Evolutionary conservation across 2,329 filamentous ascomycete genomes (phyloP).

Genomic region (Orbilia ellipsospora): DNA sequence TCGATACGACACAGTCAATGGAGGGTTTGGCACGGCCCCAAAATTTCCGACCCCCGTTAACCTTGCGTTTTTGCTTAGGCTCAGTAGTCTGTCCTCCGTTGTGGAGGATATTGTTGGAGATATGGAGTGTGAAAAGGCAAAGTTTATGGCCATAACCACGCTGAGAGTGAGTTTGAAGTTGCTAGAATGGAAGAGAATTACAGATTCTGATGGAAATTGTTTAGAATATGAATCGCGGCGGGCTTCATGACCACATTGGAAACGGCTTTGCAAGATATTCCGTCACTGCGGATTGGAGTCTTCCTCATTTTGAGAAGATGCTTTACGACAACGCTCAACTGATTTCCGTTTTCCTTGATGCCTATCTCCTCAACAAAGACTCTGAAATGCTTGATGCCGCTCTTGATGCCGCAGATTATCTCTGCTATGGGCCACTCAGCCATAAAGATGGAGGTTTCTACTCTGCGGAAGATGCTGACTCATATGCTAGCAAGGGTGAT

Average conservation of each 20-base stretch:
- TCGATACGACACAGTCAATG: conserved; percentile 81
- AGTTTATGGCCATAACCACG: conserved; percentile 82
- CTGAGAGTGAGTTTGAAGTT: conserved; percentile 64
- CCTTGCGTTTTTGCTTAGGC: conserved; percentile 80
- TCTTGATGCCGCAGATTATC: conserved; percentile 85
- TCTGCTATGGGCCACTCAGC: conserved; percentile 69
- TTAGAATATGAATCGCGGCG: conserved; percentile 77
- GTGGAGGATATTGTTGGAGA: conserved; percentile 90
- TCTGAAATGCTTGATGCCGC: conserved; percentile 81
- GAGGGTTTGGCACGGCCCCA: conserved; percentile 81
- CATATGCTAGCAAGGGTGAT: conserved; percentile 77
- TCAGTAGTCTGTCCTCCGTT: conserved; percentile 76
- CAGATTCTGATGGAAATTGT: not conserved
- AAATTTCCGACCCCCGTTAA: conserved; percentile 93
- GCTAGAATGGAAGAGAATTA: not conserved
- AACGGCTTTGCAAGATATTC: conserved; percentile 86
- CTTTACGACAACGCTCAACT: conserved; percentile 91
- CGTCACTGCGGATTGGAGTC: conserved; percentile 88
- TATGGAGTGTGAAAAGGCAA: conserved; percentile 77
- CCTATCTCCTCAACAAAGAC: conserved; percentile 76
- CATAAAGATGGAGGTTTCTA: conserved; percentile 80
- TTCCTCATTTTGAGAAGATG: conserved; percentile 98
- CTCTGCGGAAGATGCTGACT: conserved; percentile 91
- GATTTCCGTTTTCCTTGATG: conserved; percentile 84
- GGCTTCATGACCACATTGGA: conserved; percentile 79